Evolutionary conservation across 2,329 filamentous ascomycete genomes (phyloP).

Genomic region (Leptographium galeiforme): DNA sequence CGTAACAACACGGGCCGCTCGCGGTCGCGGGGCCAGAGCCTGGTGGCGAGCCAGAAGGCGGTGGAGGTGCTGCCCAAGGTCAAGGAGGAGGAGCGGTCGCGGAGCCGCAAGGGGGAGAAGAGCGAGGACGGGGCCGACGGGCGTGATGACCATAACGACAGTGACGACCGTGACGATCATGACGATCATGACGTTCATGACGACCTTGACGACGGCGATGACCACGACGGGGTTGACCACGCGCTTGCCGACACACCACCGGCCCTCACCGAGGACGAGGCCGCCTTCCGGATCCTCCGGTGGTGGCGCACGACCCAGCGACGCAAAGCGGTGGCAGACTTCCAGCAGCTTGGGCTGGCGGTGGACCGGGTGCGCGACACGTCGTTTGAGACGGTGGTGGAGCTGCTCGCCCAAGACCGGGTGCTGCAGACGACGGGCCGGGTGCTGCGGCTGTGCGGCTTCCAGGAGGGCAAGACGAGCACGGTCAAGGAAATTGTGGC

Average conservation of each 20-base stretch:
- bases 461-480: conserved; percentile 50
- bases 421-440: conserved; percentile 53
- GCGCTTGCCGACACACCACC: neutral
- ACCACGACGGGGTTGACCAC: neutral
- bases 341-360: conserved; percentile 51
- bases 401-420: conserved; percentile 51
- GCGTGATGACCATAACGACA: neutral
- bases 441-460: conserved; percentile 54
- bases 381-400: conserved; percentile 61
- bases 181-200: conserved; percentile 13
- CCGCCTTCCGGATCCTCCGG: conserved; percentile 52
- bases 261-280: conserved; percentile 31
- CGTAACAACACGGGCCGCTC: conserved; percentile 37
- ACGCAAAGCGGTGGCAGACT: conserved; percentile 49
- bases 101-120: conserved; percentile 1
- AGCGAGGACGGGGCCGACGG: neutral
- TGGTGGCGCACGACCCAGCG: conserved; percentile 52
- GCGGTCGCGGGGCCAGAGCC: conserved; percentile 36
- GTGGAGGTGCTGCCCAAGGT: conserved; percentile 33
- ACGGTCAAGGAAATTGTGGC: conserved; percentile 56
- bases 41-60: conserved; percentile 32
- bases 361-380: conserved; percentile 58
- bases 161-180: neutral
- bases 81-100: conserved; percentile 30
- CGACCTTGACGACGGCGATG: conserved; percentile 14